A percentile compares a stretch with the other conserved stretches of the same genome.
phyloP scores from a whole-genome alignment of 1,284 basidiomycete genomes.

The Lentinula novae-zelandiae region DNA sequence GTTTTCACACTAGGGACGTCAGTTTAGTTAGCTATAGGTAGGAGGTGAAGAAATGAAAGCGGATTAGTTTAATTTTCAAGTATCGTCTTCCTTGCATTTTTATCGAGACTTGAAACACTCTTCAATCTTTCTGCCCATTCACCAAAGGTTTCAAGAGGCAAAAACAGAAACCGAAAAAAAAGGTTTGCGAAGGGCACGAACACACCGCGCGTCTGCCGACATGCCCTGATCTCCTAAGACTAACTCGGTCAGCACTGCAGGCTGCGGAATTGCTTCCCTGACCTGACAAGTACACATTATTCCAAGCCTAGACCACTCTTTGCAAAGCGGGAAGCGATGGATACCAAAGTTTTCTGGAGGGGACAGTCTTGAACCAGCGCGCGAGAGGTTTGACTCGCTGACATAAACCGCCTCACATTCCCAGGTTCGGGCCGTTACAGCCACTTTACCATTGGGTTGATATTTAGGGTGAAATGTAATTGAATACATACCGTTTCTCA shows the following conservation, averaged over 20 bases:
- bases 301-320: conserved; percentile 60
- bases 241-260: conserved; percentile 80
- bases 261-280: conserved; percentile 90
- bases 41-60: conserved; percentile 17
- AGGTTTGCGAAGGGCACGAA: conserved; percentile 75
- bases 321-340: conserved; percentile 61
- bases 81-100: no score
- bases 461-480: not conserved
- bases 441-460: conserved; percentile 51
- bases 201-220: conserved; percentile 74
- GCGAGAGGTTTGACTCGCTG: conserved; percentile 61
- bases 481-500: no score
- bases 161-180: conserved; percentile 31
- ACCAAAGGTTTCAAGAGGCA: no score
- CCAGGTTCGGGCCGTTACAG: conserved; percentile 75
- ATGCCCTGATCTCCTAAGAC: conserved; percentile 82
- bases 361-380: conserved; percentile 87
- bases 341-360: conserved; percentile 88
- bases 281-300: conserved; percentile 77
- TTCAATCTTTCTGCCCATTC: no score
- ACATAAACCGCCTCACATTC: conserved; percentile 69
- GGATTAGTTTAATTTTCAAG: no score
- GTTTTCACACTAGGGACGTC: no score
- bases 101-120: no score
- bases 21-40: no score